Percentiles rank a stretch among this genome's conserved stretches.
Evolutionary conservation across 192 early-diverging fungal species (phyloP).

Genomic region (Paraglomus brasilianum): DNA sequence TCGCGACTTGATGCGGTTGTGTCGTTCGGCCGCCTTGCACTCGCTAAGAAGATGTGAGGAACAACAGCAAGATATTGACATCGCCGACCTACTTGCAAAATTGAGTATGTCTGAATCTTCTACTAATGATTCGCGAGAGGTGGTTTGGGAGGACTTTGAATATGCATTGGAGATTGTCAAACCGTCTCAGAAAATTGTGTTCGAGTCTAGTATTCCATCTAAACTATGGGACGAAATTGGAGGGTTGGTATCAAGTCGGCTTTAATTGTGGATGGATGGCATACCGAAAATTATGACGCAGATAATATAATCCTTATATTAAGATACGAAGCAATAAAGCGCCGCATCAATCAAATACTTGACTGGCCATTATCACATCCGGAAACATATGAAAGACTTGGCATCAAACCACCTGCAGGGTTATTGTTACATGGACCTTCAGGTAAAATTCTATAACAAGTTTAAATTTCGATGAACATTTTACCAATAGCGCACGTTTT

Average conservation of each 20-base stretch:
- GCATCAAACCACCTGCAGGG: conserved; percentile 74
- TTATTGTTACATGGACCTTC: conserved; percentile 90
- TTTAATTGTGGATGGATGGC: too few species aligned
- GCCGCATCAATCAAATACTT: conserved; percentile 57
- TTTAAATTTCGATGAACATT: neutral
- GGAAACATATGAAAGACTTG: conserved; percentile 58
- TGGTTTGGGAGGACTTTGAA: conserved; percentile 46
- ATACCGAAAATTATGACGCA: too few species aligned
- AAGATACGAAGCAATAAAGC: conserved; percentile 62
- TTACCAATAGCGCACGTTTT: conserved; percentile 9
- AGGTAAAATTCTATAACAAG: conserved; percentile 55
- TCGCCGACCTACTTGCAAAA: neutral
- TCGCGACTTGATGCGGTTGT: conserved; percentile 48
- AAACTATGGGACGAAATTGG: conserved; percentile 66
- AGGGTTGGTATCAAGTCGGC: conserved; percentile 58
- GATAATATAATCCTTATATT: neutral
- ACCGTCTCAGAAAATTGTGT: conserved; percentile 64
- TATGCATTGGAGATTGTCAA: conserved; percentile 56
- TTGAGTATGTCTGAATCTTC: neutral
- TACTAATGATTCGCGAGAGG: neutral
- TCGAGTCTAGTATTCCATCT: conserved; percentile 54
- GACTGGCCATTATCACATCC: conserved; percentile 56
- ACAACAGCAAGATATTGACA: neutral
- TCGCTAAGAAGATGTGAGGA: conserved; percentile 17
- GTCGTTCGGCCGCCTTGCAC: conserved; percentile 40